Evolutionary conservation across 176 grass and related monocot species (phyloP).

Genomic region (Oryza nivara): DNA sequence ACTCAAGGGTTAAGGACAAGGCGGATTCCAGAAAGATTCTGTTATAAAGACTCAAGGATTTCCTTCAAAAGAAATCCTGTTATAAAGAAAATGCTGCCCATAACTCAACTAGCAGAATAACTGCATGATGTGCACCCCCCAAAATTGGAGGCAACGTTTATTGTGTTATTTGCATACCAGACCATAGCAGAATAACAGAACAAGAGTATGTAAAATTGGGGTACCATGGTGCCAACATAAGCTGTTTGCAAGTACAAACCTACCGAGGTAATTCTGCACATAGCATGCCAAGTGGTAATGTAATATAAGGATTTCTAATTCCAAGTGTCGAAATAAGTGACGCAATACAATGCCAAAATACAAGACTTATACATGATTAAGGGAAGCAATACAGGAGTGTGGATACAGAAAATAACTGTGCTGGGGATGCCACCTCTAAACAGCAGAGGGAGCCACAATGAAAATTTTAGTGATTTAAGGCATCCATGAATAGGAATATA

Average conservation of each 20-base stretch:
- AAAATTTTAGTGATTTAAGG: neutral
- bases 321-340: neutral
- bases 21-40: too few relatives aligned
- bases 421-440: neutral
- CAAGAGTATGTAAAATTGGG: neutral
- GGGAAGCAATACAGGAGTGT: neutral
- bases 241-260: neutral
- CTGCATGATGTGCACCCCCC: neutral
- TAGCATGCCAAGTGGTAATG: neutral
- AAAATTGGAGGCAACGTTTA: neutral
- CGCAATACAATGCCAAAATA: neutral
- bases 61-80: neutral
- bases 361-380: neutral
- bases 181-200: neutral
- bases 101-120: slow-evolving; percentile 5
- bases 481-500: neutral
- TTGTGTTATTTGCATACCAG: neutral
- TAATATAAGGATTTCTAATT: neutral
- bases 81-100: neutral
- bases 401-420: neutral
- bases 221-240: neutral
- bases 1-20: too few relatives aligned
- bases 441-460: neutral
- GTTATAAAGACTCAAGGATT: too few relatives aligned
- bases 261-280: neutral